These are phyloP conservation scores for Clathrus columnatus DNA, from an alignment of 768 basidiomycete species.

Conservation along the genomic window DNA sequence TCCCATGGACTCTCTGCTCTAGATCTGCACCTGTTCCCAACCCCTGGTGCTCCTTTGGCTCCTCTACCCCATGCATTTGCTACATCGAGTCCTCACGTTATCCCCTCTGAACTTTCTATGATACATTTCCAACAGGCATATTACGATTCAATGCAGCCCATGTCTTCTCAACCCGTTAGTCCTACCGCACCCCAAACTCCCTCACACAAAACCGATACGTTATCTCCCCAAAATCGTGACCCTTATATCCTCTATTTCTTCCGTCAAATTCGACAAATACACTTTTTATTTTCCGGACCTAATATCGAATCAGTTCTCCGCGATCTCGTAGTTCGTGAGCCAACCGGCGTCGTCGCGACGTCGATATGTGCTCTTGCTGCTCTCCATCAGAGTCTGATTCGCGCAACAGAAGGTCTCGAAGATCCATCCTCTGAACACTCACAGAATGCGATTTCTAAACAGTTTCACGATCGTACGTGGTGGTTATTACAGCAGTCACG, in stretches of 20 bases:
- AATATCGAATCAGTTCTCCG: constrained; percentile 11
- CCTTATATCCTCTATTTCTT: constrained; percentile 70
- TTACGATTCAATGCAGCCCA: neutral
- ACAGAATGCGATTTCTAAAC: constrained; percentile 50
- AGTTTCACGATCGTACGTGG: constrained; percentile 62
- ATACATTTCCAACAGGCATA: constrained; percentile 5
- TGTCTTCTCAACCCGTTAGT: neutral
- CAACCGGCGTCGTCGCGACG: constrained; percentile 61
- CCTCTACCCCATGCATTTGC: neutral
- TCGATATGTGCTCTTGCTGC: constrained; percentile 70
- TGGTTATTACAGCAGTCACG: constrained; percentile 51
- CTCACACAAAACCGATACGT: constrained; percentile 32
- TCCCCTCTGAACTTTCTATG: neutral
- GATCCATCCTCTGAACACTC: constrained; percentile 37
- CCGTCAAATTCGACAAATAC: constrained; percentile 55
- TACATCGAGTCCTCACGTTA: constrained; percentile 1
- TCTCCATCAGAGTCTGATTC: constrained; percentile 56
- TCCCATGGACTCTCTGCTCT: neutral
- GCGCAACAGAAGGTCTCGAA: constrained; percentile 54
- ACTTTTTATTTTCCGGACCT: constrained; percentile 52
- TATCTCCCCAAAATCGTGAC: constrained; percentile 26
- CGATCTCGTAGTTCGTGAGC: constrained; percentile 53
- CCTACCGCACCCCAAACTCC: neutral
- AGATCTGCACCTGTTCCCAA: constrained; percentile 3
- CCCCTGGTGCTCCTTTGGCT: neutral